Percentiles rank a stretch among this genome's conserved stretches.
Evolutionary conservation across 2,329 filamentous ascomycete species (phyloP).

Genomic region (Cadophora sp.): DNA sequence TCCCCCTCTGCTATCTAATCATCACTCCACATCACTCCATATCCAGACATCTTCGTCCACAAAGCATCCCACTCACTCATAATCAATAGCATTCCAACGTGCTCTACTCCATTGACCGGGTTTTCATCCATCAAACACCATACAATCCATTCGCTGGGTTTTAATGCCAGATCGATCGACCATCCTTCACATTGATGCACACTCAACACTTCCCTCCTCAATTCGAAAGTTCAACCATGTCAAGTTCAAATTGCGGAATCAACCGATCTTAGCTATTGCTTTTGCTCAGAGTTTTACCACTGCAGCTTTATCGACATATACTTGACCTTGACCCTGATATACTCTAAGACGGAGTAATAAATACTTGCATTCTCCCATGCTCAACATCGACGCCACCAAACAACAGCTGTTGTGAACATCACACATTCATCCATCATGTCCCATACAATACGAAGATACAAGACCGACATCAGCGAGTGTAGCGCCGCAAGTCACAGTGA

Average conservation of each 20-base stretch:
- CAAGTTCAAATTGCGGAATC: conserved; percentile 27
- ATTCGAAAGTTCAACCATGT: conserved; percentile 31
- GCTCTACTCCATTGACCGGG: not conserved
- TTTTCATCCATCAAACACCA: not conserved
- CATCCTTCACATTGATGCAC: conserved; percentile 23
- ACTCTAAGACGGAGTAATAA: not conserved
- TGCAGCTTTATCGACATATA: conserved; percentile 5
- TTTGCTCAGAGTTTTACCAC: conserved; percentile 13
- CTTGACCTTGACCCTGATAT: conserved; percentile 6
- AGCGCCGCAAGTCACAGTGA: conserved; percentile 51
- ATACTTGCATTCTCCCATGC: conserved; percentile 15
- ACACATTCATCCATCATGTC: conserved; percentile 35
- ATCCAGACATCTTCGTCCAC: not conserved
- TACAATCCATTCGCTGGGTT: conserved; percentile 11
- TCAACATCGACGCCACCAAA: conserved; percentile 15
- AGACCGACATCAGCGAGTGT: conserved; percentile 43
- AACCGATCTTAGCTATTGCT: conserved; percentile 25
- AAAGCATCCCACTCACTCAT: conserved; percentile 11
- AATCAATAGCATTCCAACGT: not conserved
- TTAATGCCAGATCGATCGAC: conserved; percentile 30
- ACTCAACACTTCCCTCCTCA: conserved; percentile 16
- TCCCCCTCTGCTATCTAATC: not conserved
- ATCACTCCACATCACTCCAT: conserved; percentile 8
- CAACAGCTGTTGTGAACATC: conserved; percentile 14
- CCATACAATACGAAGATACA: conserved; percentile 37